Conservation (phyloP, 371 early-diverging fungal genomes). For the Homolaphlyctis polyrhiza region DNA sequence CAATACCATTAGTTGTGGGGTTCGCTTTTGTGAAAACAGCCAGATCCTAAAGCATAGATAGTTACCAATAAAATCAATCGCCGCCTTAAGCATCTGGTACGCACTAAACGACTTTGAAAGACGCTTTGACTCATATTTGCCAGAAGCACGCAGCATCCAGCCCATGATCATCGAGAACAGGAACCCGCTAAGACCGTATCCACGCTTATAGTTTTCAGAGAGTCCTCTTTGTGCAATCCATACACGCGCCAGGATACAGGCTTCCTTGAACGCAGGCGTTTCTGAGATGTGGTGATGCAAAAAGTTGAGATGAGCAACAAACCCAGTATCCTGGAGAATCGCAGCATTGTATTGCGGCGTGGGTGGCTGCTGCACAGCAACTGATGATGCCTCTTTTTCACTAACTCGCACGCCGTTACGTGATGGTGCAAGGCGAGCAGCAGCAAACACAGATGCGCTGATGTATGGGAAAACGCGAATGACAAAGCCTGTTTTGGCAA, state of each 20-base stretch:
- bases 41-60: background rate
- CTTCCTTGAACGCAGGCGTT: conserved; percentile 72
- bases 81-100: conserved; percentile 79
- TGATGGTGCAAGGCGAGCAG: conserved; percentile 69
- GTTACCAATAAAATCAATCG: conserved; percentile 72
- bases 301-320: conserved; percentile 70
- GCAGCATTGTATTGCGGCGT: conserved; percentile 92
- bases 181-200: conserved; percentile 65
- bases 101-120: conserved; percentile 70
- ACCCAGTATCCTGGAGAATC: conserved; percentile 68
- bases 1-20: background rate
- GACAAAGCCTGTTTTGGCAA: conserved; percentile 17
- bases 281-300: conserved; percentile 67
- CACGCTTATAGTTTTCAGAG: background rate
- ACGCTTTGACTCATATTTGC: conserved; percentile 53
- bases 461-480: conserved; percentile 81
- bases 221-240: conserved; percentile 76
- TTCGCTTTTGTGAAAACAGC: background rate
- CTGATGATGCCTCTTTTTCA: background rate
- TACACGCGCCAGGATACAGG: conserved; percentile 69
- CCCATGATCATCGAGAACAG: conserved; percentile 80
- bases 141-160: conserved; percentile 69
- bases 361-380: conserved; percentile 31
- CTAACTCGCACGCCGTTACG: conserved; percentile 74
- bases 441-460: conserved; percentile 54